Evolutionary conservation across 2,329 filamentous ascomycete species (phyloP), one percentile per base, ranked within the genome.

Genomic region (Metarhizium sp.): DNA sequence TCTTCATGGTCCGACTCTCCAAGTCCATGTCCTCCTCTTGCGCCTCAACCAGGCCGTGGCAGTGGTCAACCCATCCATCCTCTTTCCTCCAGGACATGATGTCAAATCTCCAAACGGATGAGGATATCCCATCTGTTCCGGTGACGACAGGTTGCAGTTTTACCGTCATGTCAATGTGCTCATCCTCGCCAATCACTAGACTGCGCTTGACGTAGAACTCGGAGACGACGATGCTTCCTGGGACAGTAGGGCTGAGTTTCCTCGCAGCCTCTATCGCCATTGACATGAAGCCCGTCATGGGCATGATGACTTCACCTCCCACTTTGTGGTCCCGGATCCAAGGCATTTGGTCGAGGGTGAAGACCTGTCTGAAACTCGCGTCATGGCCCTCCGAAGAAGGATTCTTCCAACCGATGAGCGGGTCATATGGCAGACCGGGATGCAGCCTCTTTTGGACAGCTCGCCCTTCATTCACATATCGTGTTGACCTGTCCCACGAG

Each of bases 271-370:
- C 66, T 2, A 68, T 64, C 6, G 65, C 67, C 58, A 67, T 67
- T 34, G 62, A 62, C 34, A 73, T 62, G 57, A 71, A 72, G n/a
- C 65, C 71, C 2, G 71, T 67, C 25, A 60, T 66, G 2, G 71
- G 71, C 53, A 71, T 71, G 2, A 73, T 62, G n/a, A 68, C 57
- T 18, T 61, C 60, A 2, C 59, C 59, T 11, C 64, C 60, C 3
- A 72, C 62, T 6, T 60, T 59, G 53, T 74, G 71, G 40, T 70
- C 68, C 2, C 55, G 55, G 6, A 74, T 53, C 71, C 71, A 73
- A 1, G 67, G 64, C 0, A 67, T 55, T 50, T 70, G 64, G 13
- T 63, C 63, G 3, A 67, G 54, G 1, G 55, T 56, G 3, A 74
- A 59, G 7, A 66, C 59, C 54, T 72, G 71, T 6, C 70, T 60